These are phyloP conservation scores for Zygosaccharomyces kombuchaensis DNA, from an alignment of 805 yeast species.

Conservation along the genomic window DNA sequence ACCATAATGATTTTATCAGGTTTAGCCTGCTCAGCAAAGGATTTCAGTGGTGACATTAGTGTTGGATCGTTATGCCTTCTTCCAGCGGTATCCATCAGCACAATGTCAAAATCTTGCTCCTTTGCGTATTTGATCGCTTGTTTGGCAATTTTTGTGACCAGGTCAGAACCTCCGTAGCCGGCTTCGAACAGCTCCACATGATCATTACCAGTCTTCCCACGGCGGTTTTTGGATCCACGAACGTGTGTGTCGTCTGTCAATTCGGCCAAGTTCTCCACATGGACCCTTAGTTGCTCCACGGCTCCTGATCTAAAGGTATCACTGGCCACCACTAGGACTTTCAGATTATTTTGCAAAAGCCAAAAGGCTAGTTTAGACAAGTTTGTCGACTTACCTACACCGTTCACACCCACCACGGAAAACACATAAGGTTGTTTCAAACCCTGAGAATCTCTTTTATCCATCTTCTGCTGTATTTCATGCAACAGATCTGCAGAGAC, in stretches of 20 bases:
- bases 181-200: conserved; percentile 77
- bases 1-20: conserved; percentile 98
- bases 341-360: conserved; percentile 84
- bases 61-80: conserved; percentile 93
- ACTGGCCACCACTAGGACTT: conserved; percentile 89
- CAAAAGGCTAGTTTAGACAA: conserved; percentile 92
- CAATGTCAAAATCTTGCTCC: conserved; percentile 70
- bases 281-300: conserved; percentile 94
- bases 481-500: conserved; percentile 82
- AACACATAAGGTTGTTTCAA: conserved; percentile 76
- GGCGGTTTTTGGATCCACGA: conserved; percentile 35
- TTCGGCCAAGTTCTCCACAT: conserved; percentile 75
- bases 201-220: conserved; percentile 39
- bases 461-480: conserved; percentile 55
- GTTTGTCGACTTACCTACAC: conserved; percentile 96
- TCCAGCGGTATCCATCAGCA: conserved; percentile 95
- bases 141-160: conserved; percentile 87
- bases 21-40: conserved; percentile 90
- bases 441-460: conserved; percentile 21
- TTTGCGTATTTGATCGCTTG: conserved; percentile 81
- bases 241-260: conserved; percentile 48
- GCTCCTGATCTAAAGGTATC: conserved; percentile 98
- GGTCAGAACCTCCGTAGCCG: conserved; percentile 95
- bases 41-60: conserved; percentile 90
- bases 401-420: conserved; percentile 96